Percentiles rank a stretch among this genome's conserved stretches.
phyloP scores from a whole-genome alignment of 2,329 filamentous ascomycete species.

The Sporothrix dimorphospora region DNA sequence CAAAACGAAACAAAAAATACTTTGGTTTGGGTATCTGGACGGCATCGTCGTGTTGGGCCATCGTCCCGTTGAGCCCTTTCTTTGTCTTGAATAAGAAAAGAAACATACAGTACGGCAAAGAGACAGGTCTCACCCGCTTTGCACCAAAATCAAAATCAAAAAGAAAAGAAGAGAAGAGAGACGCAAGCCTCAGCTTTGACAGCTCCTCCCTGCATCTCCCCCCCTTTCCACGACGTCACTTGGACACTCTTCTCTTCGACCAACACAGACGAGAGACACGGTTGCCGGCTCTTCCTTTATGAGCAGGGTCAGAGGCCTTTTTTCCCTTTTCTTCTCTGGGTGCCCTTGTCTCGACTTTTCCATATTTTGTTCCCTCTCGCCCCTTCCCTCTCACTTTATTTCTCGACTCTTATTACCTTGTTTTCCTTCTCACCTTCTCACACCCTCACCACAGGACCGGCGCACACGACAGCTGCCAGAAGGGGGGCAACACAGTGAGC shows the following conservation, averaged over 20 bases:
- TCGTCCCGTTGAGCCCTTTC: not conserved
- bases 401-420: not conserved
- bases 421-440: constrained; percentile 3
- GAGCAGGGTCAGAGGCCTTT: not conserved
- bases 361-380: not conserved
- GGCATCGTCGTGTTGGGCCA: not conserved
- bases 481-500: constrained; percentile 5
- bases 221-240: not conserved
- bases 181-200: not conserved
- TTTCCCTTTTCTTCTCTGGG: not conserved
- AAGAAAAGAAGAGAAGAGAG: not conserved
- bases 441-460: not conserved
- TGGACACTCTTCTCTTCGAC: not conserved
- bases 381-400: not conserved
- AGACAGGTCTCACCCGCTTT: constrained; percentile 15
- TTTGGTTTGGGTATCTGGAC: not conserved
- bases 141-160: too few species aligned
- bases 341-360: not conserved
- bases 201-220: not conserved
- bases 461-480: constrained; percentile 15
- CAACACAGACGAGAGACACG: not conserved
- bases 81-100: not conserved
- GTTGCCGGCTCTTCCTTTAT: not conserved
- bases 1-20: not conserved
- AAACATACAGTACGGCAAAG: not conserved